phyloP scores from a whole-genome alignment of 371 early-diverging fungal species.

The Mucor irregularis region DNA sequence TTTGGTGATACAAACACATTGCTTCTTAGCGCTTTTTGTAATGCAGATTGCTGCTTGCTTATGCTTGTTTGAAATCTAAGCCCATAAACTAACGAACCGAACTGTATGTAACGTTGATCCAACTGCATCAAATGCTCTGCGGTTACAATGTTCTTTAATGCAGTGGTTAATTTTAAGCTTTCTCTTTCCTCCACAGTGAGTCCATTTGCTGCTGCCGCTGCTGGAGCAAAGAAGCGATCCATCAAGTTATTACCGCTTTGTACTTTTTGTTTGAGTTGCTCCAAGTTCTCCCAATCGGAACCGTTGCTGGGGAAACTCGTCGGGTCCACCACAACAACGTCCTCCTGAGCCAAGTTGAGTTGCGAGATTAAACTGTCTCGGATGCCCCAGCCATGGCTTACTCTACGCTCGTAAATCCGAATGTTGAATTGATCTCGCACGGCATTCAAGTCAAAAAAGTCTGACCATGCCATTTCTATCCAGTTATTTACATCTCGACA shows the following conservation, averaged over 20 bases:
- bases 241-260: neutral
- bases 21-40: conserved; percentile 22
- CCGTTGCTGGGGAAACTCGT: conserved; percentile 37
- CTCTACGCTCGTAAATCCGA: conserved; percentile 27
- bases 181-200: conserved; percentile 6
- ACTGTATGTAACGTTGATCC: conserved; percentile 24
- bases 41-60: conserved; percentile 17
- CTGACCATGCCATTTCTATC: conserved; percentile 27
- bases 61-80: conserved; percentile 24
- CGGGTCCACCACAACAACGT: conserved; percentile 28
- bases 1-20: conserved; percentile 30
- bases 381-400: conserved; percentile 31
- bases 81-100: conserved; percentile 36
- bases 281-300: conserved; percentile 12
- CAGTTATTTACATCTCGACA: conserved; percentile 14
- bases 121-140: conserved; percentile 14
- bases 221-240: no score
- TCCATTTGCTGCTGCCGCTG: no score
- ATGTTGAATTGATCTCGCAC: conserved; percentile 24
- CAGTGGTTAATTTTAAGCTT: neutral
- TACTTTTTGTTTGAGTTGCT: neutral
- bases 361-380: conserved; percentile 14
- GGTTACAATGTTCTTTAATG: conserved; percentile 4
- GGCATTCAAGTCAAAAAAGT: conserved; percentile 13
- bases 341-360: neutral